A percentile compares a stretch with the other conserved stretches of the same genome.
Evolutionary conservation across 2,329 filamentous ascomycete species (phyloP).

Genomic region (Thielaviopsis musarum): DNA sequence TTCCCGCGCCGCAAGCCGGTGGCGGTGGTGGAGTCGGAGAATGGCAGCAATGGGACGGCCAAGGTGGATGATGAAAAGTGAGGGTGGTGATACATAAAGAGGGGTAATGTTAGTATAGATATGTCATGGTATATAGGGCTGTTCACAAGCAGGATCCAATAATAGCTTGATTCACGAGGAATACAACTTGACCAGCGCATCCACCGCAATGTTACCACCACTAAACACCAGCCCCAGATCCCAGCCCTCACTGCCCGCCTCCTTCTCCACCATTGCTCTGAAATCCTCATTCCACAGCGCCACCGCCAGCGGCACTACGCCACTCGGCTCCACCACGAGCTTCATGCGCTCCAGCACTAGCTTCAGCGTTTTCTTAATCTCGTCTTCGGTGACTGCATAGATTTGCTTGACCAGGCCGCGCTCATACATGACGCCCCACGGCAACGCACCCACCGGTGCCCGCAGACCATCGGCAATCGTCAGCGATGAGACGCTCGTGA

Average conservation of each 20-base stretch:
- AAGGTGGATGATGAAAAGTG: not conserved
- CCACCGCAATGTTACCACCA: constrained; percentile 42
- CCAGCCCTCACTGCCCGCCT: constrained; percentile 61
- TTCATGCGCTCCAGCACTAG: constrained; percentile 79
- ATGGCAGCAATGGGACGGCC: not conserved
- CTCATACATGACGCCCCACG: constrained; percentile 65
- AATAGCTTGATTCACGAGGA: constrained; percentile 8
- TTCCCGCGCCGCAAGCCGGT: constrained; percentile 4
- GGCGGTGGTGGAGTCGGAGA: not conserved
- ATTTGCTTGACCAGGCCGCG: constrained; percentile 52
- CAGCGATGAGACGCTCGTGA: constrained; percentile 52
- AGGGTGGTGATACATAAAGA: not conserved
- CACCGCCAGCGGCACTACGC: constrained; percentile 69
- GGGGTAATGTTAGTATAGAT: not conserved
- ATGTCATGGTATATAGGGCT: not conserved
- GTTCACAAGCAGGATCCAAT: not conserved
- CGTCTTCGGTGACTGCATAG: constrained; percentile 58
- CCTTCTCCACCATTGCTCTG: constrained; percentile 46
- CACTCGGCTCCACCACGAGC: constrained; percentile 76
- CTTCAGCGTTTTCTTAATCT: constrained; percentile 62
- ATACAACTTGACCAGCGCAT: constrained; percentile 36
- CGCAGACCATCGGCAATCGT: constrained; percentile 82
- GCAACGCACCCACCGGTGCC: constrained; percentile 60
- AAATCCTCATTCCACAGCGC: constrained; percentile 79
- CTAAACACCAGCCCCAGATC: constrained; percentile 44